Evolutionary conservation across 306 rosid genomes (phyloP), one percentile per base, ranked within the genome.

Genomic region (Cicer arietinum): DNA sequence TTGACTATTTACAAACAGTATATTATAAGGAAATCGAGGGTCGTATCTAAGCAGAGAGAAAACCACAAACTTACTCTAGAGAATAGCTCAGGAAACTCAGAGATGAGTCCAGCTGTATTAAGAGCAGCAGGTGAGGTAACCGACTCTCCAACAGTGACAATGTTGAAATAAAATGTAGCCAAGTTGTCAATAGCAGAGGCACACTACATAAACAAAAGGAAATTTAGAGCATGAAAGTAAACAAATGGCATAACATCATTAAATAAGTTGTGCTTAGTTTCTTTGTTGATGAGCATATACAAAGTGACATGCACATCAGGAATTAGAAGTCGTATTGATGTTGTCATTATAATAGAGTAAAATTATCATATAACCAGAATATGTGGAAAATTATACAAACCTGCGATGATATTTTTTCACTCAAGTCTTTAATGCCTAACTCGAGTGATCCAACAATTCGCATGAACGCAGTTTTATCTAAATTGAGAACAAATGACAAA

Each of bases 361-460:
- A 76, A 50, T 57, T 8, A 39, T 22, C 14, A 20, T 6, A 44
- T 6, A 44, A 37, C 14, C 3, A 39, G 13, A 64, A 50, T 44
- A 68, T 57, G 58, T 51, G 56, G 51, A 42, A 48, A 47, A 18
- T 35, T 72, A 44, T 63, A 78, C 82, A 71, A 70, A 92, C 98
- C 98, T 90, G 92, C 14, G 98, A 86, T 65, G 98, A 86, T 74
- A 92, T 86, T 77, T 79, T 88, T 18, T 93, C 86, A 79, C 86
- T 93, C 43, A 87, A 86, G 76, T 93, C 98, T 84, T 92, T 92
- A 59, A 92, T 92, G 71, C 98, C 98, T n/a, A 88, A 80, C 84
- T 92, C 98, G 37, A 92, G 92, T 60, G 98, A 87, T 59, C 96
- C 89, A 82, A 88, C 87, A 68, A 92, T 50, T 59, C 83, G 86